Evolutionary conservation across 768 basidiomycete genomes (phyloP), one percentile per base, ranked within the genome.

Genomic region (Mrakia blollopis): DNA sequence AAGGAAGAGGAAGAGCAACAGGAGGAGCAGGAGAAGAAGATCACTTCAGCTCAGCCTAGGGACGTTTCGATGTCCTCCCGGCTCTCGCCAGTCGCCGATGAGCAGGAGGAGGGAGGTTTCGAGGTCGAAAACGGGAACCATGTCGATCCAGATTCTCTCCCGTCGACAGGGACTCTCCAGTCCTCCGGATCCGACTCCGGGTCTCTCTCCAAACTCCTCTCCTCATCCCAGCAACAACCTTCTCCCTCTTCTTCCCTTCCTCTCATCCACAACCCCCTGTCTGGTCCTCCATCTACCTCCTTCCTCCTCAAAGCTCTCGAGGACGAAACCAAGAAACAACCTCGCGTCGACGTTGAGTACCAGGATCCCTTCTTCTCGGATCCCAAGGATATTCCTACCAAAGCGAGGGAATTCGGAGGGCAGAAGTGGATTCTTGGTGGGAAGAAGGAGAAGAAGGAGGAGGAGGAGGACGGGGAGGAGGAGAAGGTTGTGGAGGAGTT

Each of bases 281-380:
- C 50, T 6, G 30, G 21, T 25, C 52, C 32, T 18, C 54, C 54
- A 7, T 23, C 71, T 0, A 37, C 21, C 23, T 60, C 71, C 25
- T 41, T n/a, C 32, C 47, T 72, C 60, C 25, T 72, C 28, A 1
- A 21, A 28, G 44, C 50, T 14, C 50, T 37, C 28, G 23, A 41
- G 28, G 30, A 30, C 14, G 28, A 74, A 65, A 28, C 47, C n/a
- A 30, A 35, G 28, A 50, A 50, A 50, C 47, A 50, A 50, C 47
- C 47, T 50, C 44, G 23, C 14, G 47, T 50, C 3, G 54, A 72
- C 32, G 9, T 37, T 23, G 50, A 72, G 54, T 72, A 72, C 52
- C 88, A 87, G 63, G 85, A 87, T n/a, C 92, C 95, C 0, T 90
- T 88, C 83, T 99, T 93, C 81, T 93, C 92, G 9, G 87, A 88